These are phyloP conservation scores for Strigomonas culicis DNA, from an alignment of 208 protist species.

Conservation along the genomic window DNA sequence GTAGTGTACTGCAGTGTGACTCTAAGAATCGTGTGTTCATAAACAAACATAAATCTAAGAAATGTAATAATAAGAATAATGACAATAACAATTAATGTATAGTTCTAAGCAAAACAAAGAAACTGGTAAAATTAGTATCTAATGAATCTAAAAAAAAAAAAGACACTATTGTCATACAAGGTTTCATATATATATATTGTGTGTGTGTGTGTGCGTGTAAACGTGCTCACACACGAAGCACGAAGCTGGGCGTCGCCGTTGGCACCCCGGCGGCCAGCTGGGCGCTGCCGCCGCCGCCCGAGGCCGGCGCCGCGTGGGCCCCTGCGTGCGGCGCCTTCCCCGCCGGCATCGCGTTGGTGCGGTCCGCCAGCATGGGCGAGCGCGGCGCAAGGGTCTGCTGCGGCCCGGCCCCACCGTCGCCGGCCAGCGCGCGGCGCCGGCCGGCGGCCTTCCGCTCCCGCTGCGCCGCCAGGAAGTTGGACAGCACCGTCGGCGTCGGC, in stretches of 20 bases:
- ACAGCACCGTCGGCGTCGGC: not conserved
- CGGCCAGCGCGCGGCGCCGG: no score
- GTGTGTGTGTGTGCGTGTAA: no score
- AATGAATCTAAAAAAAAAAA: not conserved
- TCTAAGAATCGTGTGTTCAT: not conserved
- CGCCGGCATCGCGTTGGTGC: not conserved
- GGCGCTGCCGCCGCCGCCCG: no score
- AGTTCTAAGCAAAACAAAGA: not conserved
- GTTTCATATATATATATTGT: no score
- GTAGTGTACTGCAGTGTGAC: not conserved
- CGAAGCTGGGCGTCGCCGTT: no score
- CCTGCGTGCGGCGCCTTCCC: no score
- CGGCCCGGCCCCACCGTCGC: no score
- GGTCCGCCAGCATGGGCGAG: not conserved
- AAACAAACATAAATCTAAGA: conserved; percentile 4
- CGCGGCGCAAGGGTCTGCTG: not conserved
- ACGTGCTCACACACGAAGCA: no score
- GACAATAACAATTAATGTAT: not conserved
- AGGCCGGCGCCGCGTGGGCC: no score
- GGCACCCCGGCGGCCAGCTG: no score
- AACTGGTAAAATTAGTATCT: not conserved
- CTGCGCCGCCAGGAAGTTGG: no score
- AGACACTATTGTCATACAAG: not conserved
- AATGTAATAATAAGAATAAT: conserved; percentile 3
- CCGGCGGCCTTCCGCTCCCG: not conserved